Percentiles rank a stretch among this genome's conserved stretches.
Evolutionary conservation across 495 filamentous ascomycete genomes (phyloP).

Genomic region (Pyrenula massariospora): DNA sequence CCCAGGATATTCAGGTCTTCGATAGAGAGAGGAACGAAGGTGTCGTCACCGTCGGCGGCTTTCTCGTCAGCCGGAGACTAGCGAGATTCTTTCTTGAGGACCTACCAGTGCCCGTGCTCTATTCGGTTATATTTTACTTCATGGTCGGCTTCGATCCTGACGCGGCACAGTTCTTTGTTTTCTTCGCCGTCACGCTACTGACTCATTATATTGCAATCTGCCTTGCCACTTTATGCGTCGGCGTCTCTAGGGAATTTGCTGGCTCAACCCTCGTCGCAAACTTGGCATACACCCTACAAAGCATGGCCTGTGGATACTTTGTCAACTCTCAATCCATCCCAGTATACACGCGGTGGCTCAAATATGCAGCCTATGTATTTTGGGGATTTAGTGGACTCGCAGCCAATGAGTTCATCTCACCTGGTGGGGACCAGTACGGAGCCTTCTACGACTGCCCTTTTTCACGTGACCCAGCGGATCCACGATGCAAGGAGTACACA

Average conservation of each 20-base stretch:
- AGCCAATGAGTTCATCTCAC: slow-evolving; percentile 56
- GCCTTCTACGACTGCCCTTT: slow-evolving; percentile 58
- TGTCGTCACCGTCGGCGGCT: slow-evolving; percentile 54
- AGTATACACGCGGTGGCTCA: slow-evolving; percentile 62
- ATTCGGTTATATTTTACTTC: slow-evolving; percentile 59
- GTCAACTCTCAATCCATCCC: slow-evolving; percentile 60
- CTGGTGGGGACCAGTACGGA: slow-evolving; percentile 19
- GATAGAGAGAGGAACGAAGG: slow-evolving; percentile 62
- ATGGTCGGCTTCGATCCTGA: slow-evolving; percentile 58
- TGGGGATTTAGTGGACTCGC: slow-evolving; percentile 56
- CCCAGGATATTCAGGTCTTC: slow-evolving; percentile 58
- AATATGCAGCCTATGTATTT: slow-evolving; percentile 44
- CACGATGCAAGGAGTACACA: slow-evolving; percentile 52
- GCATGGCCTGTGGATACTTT: slow-evolving; percentile 60
- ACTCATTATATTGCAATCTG: slow-evolving; percentile 57
- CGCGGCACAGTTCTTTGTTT: slow-evolving; percentile 52
- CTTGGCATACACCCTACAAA: slow-evolving; percentile 57
- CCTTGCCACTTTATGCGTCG: slow-evolving; percentile 46
- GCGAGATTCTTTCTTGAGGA: slow-evolving; percentile 57
- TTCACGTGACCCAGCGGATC: slow-evolving; percentile 40
- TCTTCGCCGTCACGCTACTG: slow-evolving; percentile 50
- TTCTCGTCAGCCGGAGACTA: slow-evolving; percentile 51
- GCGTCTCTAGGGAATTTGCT: slow-evolving; percentile 47
- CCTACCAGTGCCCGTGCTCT: slow-evolving; percentile 55
- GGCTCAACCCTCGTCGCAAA: slow-evolving; percentile 55